These are phyloP conservation scores for Paramecium sonneborni DNA, from an alignment of 73 alveolate species.

Conservation along the genomic window DNA sequence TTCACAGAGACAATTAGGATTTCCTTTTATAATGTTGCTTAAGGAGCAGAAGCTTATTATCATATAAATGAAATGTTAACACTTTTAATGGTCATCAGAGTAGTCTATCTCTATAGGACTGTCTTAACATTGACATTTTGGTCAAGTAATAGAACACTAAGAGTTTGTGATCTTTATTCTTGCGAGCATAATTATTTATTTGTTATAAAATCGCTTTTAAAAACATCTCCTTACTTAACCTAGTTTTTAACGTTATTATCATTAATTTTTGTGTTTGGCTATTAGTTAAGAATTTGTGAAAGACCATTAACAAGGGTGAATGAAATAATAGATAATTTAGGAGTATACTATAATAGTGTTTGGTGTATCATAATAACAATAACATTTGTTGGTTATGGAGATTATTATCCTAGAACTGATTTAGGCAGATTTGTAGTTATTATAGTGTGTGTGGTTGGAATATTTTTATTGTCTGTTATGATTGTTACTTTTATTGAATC, in stretches of 20 bases:
- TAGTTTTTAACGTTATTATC: conserved; percentile 58
- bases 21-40: conserved; percentile 60
- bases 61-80: conserved; percentile 71
- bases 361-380: conserved; percentile 94
- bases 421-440: conserved; percentile 91
- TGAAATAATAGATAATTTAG: neutral
- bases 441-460: conserved; percentile 94
- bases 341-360: conserved; percentile 77
- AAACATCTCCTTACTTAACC: conserved; percentile 67
- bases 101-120: conserved; percentile 69
- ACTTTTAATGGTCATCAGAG: conserved; percentile 61
- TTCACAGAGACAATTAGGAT: conserved; percentile 51
- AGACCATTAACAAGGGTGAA: conserved; percentile 63
- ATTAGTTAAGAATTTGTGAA: conserved; percentile 74
- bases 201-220: conserved; percentile 76
- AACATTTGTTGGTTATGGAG: conserved; percentile 98
- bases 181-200: conserved; percentile 74
- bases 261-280: conserved; percentile 71
- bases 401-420: conserved; percentile 93
- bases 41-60: conserved; percentile 62
- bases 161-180: conserved; percentile 80
- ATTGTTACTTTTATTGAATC: conserved; percentile 71
- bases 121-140: conserved; percentile 67
- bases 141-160: conserved; percentile 73
- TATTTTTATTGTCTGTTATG: conserved; percentile 87